Percentiles rank a stretch among this genome's conserved stretches.
Conservation (phyloP, 441 rosid species). For the Raphanus hybrid region DNA sequence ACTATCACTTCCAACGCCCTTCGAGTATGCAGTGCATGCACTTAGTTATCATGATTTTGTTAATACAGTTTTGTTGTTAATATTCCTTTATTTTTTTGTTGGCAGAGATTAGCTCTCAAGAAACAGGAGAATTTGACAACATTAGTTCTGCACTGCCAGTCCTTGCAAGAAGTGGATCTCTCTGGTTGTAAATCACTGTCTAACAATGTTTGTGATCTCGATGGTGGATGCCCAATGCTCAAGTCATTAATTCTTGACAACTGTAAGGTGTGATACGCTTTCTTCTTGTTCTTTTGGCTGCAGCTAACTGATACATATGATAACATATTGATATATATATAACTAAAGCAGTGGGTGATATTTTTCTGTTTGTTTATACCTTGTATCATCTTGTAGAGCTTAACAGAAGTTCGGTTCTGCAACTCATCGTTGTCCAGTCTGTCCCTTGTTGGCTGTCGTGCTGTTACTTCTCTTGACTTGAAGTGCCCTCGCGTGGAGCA, state of each 20-base stretch:
- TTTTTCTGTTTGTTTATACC: constrained; percentile 3
- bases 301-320: background rate
- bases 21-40: constrained; percentile 45
- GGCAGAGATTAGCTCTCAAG: constrained; percentile 93
- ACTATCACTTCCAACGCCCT: constrained; percentile 83
- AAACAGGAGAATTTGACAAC: constrained; percentile 92
- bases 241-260: constrained; percentile 93
- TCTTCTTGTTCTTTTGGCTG: background rate
- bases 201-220: constrained; percentile 79
- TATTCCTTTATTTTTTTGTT: constrained; percentile 35
- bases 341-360: constrained; percentile 5
- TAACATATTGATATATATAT: background rate
- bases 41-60: too few species aligned
- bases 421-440: constrained; percentile 81
- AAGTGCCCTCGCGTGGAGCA: constrained; percentile 82
- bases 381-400: constrained; percentile 56
- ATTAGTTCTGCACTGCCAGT: constrained; percentile 75
- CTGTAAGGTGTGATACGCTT: constrained; percentile 68
- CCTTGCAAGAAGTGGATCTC: constrained; percentile 94
- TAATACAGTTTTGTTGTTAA: too few species aligned
- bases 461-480: constrained; percentile 75
- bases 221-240: constrained; percentile 92
- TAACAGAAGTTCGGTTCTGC: constrained; percentile 78
- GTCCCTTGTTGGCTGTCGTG: constrained; percentile 95
- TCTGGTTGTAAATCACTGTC: constrained; percentile 96